Conservation (phyloP, 1,139 yeast species). For the Yamadazyma membranifaciens region DNA sequence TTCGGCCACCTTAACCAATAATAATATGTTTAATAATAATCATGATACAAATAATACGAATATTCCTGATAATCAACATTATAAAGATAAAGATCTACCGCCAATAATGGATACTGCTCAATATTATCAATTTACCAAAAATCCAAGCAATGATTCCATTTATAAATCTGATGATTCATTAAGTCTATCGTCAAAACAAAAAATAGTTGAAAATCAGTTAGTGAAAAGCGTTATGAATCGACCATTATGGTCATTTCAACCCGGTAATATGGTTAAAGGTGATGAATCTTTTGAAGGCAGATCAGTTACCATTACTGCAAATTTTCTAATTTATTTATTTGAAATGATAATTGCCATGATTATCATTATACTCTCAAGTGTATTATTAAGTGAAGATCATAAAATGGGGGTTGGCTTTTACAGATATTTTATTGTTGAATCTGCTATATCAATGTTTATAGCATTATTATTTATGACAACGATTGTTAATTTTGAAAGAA, state of each 20-base stretch:
- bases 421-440: constrained; percentile 40
- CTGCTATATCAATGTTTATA: constrained; percentile 32
- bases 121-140: constrained; percentile 9
- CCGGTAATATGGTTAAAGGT: constrained; percentile 12
- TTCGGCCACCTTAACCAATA: constrained; percentile 7
- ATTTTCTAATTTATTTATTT: constrained; percentile 31
- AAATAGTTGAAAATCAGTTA: constrained; percentile 29
- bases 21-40: neutral
- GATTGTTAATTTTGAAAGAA: constrained; percentile 37
- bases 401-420: constrained; percentile 26
- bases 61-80: neutral
- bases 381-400: constrained; percentile 25
- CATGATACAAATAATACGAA: neutral
- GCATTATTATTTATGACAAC: constrained; percentile 35
- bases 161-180: constrained; percentile 11
- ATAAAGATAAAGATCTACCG: constrained; percentile 21
- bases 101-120: constrained; percentile 19
- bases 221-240: constrained; percentile 37
- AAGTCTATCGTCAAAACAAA: constrained; percentile 25
- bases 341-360: constrained; percentile 36
- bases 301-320: constrained; percentile 26
- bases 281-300: constrained; percentile 20
- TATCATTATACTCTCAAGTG: constrained; percentile 29
- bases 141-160: constrained; percentile 7
- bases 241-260: constrained; percentile 24